Base-by-base conservation (phyloP, 176 grass and related monocot genomes). In the Leersia perrieri region DNA sequence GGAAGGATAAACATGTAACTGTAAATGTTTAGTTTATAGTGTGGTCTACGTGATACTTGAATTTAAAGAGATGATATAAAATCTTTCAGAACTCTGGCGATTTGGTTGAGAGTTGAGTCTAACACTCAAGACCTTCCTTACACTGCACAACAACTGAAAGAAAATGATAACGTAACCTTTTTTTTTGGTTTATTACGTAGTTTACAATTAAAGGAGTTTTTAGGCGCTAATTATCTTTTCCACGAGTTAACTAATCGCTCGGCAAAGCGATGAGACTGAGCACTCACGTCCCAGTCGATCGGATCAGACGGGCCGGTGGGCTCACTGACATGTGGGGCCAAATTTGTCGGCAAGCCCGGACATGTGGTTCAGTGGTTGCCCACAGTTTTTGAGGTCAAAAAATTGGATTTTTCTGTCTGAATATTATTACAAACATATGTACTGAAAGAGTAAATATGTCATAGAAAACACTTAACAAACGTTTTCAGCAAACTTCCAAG, bases 261-360 rank as follows among this genome's bases (percentile, higher is more conserved):
- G 6, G 49, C 49, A 53, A 53, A 53, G 49, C 68, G 69, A 51
- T 0, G 25, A 14, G 35, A 16, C 9, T 10, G 34, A 36, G 29
- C 32, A n/a, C 57, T 76, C 63, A 32, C 71, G 51, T 87, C 71
- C 55, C 72, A 16, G 47, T 76, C 78, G 28, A 35, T 76, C 78
- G 28, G 47, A 81, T 44, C 15, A 20, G 60, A 14, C 27, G 9
- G 9, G 63, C 35, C 40, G 47, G 29, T 34, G 15, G 33, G 5
- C 11, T 9, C 3, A 32, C 35, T 58, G 69, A 75, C n/a, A 0
- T 0, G 34, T 75, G 62, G 77, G 36, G 0, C 49, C 62, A 57
- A 33, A 6, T n/a, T 14, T 42, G 60, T 80, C 61, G 68, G 25
- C 76, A 32, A 44, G 75, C 5, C 20, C 28, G 12, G 10, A 14